Conservation (phyloP, 2,329 filamentous ascomycete genomes). For the Colletotrichum kahawae region DNA sequence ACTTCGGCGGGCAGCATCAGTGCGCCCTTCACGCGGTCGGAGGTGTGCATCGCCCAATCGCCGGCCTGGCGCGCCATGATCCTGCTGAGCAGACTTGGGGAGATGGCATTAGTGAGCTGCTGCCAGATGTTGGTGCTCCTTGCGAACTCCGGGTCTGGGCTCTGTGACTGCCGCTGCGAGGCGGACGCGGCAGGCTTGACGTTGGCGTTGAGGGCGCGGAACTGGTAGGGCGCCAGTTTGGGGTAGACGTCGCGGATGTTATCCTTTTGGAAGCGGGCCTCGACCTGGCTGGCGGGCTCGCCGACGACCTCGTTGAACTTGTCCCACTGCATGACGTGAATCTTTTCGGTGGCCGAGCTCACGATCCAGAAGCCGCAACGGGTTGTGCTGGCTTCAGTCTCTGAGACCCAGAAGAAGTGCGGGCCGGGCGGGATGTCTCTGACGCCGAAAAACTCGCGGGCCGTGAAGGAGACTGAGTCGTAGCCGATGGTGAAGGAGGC, state of each 20-base stretch:
- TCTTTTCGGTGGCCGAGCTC: slow-evolving; percentile 35
- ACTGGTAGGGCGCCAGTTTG: slow-evolving; percentile 50
- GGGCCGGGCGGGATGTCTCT: slow-evolving; percentile 58
- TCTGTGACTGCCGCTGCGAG: slow-evolving; percentile 10
- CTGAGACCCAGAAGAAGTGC: slow-evolving; percentile 65
- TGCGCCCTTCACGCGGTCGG: slow-evolving; percentile 55
- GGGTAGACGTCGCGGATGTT: slow-evolving; percentile 42
- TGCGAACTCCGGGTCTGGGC: slow-evolving; percentile 28
- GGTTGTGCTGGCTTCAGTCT: slow-evolving; percentile 49
- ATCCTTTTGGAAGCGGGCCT: slow-evolving; percentile 49
- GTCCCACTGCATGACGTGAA: slow-evolving; percentile 61
- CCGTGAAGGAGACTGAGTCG: slow-evolving; percentile 55
- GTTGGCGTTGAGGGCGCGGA: slow-evolving; percentile 31
- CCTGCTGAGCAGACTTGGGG: slow-evolving; percentile 47
- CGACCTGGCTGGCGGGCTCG: slow-evolving; percentile 49
- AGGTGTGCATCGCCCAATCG: slow-evolving; percentile 59
- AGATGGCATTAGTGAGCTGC: slow-evolving; percentile 55
- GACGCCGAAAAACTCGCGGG: slow-evolving; percentile 56
- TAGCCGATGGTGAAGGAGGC: slow-evolving; percentile 57
- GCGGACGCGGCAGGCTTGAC: background rate
- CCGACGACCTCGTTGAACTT: slow-evolving; percentile 58
- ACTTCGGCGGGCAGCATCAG: slow-evolving; percentile 39
- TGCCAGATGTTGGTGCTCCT: slow-evolving; percentile 50
- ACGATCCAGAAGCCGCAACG: slow-evolving; percentile 65
- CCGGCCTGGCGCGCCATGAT: slow-evolving; percentile 46